Base-by-base conservation (phyloP, 352 stramenopile genomes). In the Phytophthora pinifolia region DNA sequence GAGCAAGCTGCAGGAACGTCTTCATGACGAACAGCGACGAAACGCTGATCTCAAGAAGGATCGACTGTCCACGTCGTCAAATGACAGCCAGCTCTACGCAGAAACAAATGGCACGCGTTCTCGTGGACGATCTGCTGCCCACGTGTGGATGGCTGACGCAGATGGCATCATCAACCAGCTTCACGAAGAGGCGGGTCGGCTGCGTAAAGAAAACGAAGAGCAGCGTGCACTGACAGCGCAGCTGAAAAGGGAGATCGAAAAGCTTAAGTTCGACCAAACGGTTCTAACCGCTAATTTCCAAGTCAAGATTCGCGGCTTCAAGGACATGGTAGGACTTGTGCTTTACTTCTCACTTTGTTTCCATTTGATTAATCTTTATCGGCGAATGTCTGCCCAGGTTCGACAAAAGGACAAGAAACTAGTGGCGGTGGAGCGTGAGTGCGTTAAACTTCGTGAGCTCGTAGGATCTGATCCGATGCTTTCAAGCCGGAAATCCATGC, bases 361-460 rank as follows among this genome's bases (percentile, higher is more conserved):
- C 18, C 6, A 25, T 20, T 50, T 49, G n/a, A 13, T 46, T 65
- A 13, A 64, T 30, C 22, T 32, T 43, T 27, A 15, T 46, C n/a
- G 44, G 4, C 46, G 15, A 17, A 27, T 41, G 33, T 53, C 20
- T 69, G 9, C 22, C 22, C 48, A 87, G 74, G 54, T 89, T 56
- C 76, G 84, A 46, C 79, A 94, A 32, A 94, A 94, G 53, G 80
- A 94, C 51, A 92, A 94, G 58, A 89, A 91, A 27, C 76, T 94
- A 18, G 74, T 76, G 22, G 66, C 66, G 20, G 67, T 79, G 2
- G 78, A 95, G 60, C 83, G 80, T 31, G 85, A 95, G 35, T 80
- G 70, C 25, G 67, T 70, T 14, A 90, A 86, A 29, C 65, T 95
- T 36, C 82, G 82, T 41, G 73, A 88, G 36, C 69, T 79, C 45